Conservation (phyloP, 306 rosid genomes). For the Sechiopsis laciniata region DNA sequence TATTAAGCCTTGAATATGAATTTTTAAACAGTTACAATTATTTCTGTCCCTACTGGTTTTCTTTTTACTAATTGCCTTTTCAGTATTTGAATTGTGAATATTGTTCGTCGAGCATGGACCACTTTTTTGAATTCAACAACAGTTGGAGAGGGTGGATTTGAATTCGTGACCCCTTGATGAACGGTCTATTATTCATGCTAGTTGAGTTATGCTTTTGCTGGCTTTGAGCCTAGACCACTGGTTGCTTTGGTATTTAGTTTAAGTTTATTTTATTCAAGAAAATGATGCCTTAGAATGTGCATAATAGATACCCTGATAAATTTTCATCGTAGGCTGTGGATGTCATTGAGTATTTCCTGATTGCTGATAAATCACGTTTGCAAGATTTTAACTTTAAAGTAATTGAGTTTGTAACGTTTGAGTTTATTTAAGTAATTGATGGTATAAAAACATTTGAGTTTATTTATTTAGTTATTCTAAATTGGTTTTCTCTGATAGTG, state of each 20-base stretch:
- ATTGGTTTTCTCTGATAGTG: conserved; percentile 31
- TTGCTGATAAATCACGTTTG: no score
- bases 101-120: neutral
- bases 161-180: no score
- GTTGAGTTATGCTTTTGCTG: no score
- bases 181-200: no score
- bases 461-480: neutral
- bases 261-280: neutral
- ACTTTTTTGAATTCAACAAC: no score
- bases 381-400: no score
- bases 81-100: neutral
- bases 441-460: neutral
- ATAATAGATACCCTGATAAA: neutral
- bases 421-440: neutral
- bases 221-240: neutral
- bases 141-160: no score
- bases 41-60: neutral
- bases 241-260: neutral
- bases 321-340: neutral
- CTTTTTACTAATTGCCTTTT: neutral
- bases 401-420: no score
- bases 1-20: neutral
- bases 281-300: neutral
- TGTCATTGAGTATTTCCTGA: neutral
- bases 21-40: neutral